Conservation (phyloP, 495 filamentous ascomycete genomes). For the Apodospora peruviana region DNA sequence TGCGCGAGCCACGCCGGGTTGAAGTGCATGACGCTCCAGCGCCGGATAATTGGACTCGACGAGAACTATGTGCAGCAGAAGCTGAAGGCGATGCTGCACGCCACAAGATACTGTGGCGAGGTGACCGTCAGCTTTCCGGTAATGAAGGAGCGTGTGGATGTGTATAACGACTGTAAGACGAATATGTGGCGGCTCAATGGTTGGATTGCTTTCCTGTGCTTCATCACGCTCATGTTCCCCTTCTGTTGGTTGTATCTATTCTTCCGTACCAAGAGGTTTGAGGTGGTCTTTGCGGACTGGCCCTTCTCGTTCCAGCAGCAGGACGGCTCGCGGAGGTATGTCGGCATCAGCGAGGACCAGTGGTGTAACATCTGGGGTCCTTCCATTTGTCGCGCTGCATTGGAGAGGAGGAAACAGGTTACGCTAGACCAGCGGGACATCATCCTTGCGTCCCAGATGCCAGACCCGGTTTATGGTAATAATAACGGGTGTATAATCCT, state of each 20-base stretch:
- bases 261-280: slow-evolving; percentile 56
- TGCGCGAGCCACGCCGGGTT: slow-evolving; percentile 42
- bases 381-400: slow-evolving; percentile 34
- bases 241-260: slow-evolving; percentile 60
- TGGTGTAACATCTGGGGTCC: slow-evolving; percentile 44
- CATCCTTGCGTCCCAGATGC: slow-evolving; percentile 30
- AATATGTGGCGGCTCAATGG: slow-evolving; percentile 52
- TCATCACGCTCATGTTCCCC: slow-evolving; percentile 55
- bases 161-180: slow-evolving; percentile 50
- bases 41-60: slow-evolving; percentile 49
- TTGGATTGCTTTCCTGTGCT: slow-evolving; percentile 56
- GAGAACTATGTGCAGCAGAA: slow-evolving; percentile 35
- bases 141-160: slow-evolving; percentile 38
- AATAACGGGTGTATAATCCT: slow-evolving; percentile 24
- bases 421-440: slow-evolving; percentile 37
- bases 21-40: slow-evolving; percentile 46
- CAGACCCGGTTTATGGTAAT: slow-evolving; percentile 20
- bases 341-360: slow-evolving; percentile 40
- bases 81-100: slow-evolving; percentile 42
- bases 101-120: slow-evolving; percentile 57
- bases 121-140: slow-evolving; percentile 48
- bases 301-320: slow-evolving; percentile 32
- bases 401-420: slow-evolving; percentile 34
- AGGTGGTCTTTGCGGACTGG: slow-evolving; percentile 52
- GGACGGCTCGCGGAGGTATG: slow-evolving; percentile 34